Base-by-base conservation (phyloP, 2,329 filamentous ascomycete species). In the Neophaeococcomyces mojaviensis region DNA sequence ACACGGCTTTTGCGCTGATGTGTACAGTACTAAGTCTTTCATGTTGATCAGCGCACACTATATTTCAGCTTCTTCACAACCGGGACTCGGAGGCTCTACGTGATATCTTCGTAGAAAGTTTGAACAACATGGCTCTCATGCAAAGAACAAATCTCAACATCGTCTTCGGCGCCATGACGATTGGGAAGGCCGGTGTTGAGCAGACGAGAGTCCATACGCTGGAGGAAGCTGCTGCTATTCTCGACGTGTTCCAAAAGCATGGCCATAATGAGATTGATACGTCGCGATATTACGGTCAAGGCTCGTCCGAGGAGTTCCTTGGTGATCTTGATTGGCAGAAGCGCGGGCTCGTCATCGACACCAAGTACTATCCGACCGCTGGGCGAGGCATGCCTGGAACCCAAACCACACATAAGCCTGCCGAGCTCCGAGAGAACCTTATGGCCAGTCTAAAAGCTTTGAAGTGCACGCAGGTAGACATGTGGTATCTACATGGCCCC, bases 401-500 rank as follows among this genome's bases (percentile, higher is more conserved):
- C 61, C 20, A 50, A 63, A 15, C 58, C 57, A 2, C 64, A 63
- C 44, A 61, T 62, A 7, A 55, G 53, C 7, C 55, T 59, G 19
- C 59, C 59, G 1, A 57, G 60, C 4, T 56, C 47, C 20, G 59
- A 59, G 45, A 61, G 53, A 24, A 50, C 61, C 30, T 59, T 59
- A 26, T 43, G 51, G 3, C 53, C 50, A 49, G 30, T 37, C 50
- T 73, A 18, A 47, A 58, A 33, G 67, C 66, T 1, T 60, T 75
- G 10, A 56, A 64, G 28, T 58, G 63, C 0, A 57, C 63, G 20
- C 65, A 64, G 47, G 58, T 76, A 2, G 64, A 76, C 32, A 67
- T 73, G 41, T 74, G 66, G 39, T 77, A 77, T 49, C 64, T 77
- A 2, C 73, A 77, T 51, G 67, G 63, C 1, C 72, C 73, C 45